Evolutionary conservation across 352 stramenopile species (phyloP), one percentile per base, ranked within the genome.

Genomic region (Phytophthora crassamura): DNA sequence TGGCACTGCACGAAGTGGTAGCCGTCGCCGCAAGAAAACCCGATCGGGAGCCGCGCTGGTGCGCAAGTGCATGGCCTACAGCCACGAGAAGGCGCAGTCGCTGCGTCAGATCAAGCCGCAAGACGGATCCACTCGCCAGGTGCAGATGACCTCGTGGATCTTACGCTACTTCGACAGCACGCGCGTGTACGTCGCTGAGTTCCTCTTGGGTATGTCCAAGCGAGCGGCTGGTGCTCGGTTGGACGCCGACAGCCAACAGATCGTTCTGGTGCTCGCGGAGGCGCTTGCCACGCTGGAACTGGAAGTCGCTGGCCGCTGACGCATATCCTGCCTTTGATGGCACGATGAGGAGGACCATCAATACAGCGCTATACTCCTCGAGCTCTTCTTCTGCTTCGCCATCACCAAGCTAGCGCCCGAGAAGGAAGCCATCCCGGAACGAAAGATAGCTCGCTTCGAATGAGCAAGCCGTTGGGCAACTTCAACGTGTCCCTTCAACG

Each of bases 11-110:
- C 14, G 40, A 58, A 49, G 14, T 30, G 57, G 43, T 22, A 73
- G 67, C 32, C 40, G 53, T 57, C 64, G 69, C 4, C 71, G 55
- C 6, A 76, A 75, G 39, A 78, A 76, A 22, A 34, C 42, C 28
- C 74, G 76, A 1, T 69, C 67, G 20, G 72, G 74, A 3, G 65
- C 58, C 12, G 63, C 66, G 15, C 63, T 85, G 36, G 43, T 88
- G 9, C 74, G 74, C 16, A 88, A 85, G 59, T 88, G 76, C 33
- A 68, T 78, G 39, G 39, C 34, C 15, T 75, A 73, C 28, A 70
- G 56, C n/a, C 50, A 73, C 36, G 61, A 70, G 34, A 70, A 73
- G 45, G 16, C 39, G 14, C 41, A 66, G 12, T 59, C 60, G 12
- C 49, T 76, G 34, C 62, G 67, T 48, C 52, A 67, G 39, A 36